Evolutionary conservation across 768 basidiomycete species (phyloP).

Genomic region (Pleurotus pulmonarius): DNA sequence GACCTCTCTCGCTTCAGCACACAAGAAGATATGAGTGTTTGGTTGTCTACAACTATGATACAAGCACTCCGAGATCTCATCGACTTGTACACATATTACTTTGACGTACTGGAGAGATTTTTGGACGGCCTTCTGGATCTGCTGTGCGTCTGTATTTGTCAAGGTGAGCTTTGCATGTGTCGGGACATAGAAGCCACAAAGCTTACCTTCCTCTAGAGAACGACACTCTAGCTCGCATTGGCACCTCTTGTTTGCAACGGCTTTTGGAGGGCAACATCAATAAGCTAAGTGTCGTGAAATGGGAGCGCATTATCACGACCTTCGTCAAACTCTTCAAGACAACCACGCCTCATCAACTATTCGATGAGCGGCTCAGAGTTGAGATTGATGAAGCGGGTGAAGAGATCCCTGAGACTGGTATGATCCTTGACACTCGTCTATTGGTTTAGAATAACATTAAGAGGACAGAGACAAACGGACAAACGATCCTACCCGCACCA

Average conservation of each 20-base stretch:
- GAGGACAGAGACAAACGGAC: slow-evolving; percentile 53
- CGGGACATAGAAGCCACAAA: not conserved
- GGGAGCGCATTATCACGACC: slow-evolving; percentile 89
- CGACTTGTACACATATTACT: slow-evolving; percentile 94
- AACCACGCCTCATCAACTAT: slow-evolving; percentile 95
- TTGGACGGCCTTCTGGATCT: slow-evolving; percentile 93
- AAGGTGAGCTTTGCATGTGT: slow-evolving; percentile 68
- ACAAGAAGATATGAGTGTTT: slow-evolving; percentile 99
- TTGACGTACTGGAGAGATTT: slow-evolving; percentile 84
- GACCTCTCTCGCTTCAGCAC: slow-evolving; percentile 91
- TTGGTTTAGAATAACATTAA: slow-evolving; percentile 2
- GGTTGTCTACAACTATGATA: slow-evolving; percentile 99
- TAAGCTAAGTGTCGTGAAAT: slow-evolving; percentile 78
- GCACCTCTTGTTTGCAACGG: slow-evolving; percentile 96
- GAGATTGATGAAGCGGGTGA: slow-evolving; percentile 64
- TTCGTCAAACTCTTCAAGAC: slow-evolving; percentile 97
- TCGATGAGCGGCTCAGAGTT: slow-evolving; percentile 86
- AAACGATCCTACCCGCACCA: slow-evolving; percentile 81
- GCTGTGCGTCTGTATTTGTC: slow-evolving; percentile 94
- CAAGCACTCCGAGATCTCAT: slow-evolving; percentile 94
- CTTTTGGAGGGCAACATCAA: slow-evolving; percentile 88
- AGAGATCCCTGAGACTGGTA: slow-evolving; percentile 51
- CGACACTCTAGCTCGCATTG: slow-evolving; percentile 95
- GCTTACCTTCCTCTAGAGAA: slow-evolving; percentile 62
- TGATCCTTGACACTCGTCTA: not conserved